These are phyloP conservation scores for Cladosporium sphaerospermum DNA, from an alignment of 2,329 filamentous ascomycete species.

Conservation along the genomic window DNA sequence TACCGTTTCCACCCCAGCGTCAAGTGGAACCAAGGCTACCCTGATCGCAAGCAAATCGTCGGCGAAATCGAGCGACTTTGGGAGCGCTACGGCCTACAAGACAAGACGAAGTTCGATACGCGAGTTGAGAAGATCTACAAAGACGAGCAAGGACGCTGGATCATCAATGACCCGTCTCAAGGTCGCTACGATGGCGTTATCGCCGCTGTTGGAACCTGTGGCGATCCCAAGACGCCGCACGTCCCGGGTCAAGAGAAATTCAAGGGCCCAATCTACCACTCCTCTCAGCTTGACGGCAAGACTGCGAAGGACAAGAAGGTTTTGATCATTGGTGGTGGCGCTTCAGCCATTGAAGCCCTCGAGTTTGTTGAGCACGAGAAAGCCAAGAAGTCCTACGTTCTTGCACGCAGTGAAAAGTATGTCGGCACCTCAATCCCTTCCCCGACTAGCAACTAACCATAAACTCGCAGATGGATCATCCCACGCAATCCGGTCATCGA, in stretches of 20 bases:
- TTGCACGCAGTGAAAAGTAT: constrained; percentile 49
- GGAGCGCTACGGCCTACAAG: constrained; percentile 66
- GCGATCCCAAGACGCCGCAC: constrained; percentile 64
- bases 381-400: constrained; percentile 63
- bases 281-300: constrained; percentile 66
- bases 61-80: constrained; percentile 65
- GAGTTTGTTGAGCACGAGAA: constrained; percentile 67
- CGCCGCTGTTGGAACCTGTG: constrained; percentile 72
- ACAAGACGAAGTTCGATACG: constrained; percentile 65
- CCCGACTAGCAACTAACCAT: neutral
- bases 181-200: constrained; percentile 75
- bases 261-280: constrained; percentile 67
- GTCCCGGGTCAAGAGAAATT: constrained; percentile 61
- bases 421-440: neutral
- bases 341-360: constrained; percentile 73
- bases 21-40: constrained; percentile 69
- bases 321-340: constrained; percentile 70
- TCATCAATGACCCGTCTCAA: constrained; percentile 65
- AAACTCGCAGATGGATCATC: constrained; percentile 53
- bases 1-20: constrained; percentile 82
- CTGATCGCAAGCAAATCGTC: constrained; percentile 68
- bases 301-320: constrained; percentile 68
- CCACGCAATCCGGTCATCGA: constrained; percentile 72
- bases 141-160: constrained; percentile 63
- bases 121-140: constrained; percentile 64